These are phyloP conservation scores for Echinochloa phyllopogon DNA, from an alignment of 176 grass and related monocot genomes.

Conservation along the genomic window DNA sequence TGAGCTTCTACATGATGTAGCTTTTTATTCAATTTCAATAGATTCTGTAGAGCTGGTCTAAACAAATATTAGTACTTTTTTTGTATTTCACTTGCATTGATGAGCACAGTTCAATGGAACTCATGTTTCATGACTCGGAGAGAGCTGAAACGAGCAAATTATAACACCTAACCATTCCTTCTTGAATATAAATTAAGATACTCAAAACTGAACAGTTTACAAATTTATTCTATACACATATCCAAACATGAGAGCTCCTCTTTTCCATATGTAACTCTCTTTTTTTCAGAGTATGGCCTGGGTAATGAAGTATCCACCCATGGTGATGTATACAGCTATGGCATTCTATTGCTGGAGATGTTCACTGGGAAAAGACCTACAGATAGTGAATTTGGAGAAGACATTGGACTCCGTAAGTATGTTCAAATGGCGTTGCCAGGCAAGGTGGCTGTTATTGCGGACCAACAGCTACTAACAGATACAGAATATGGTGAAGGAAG, in stretches of 20 bases:
- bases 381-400: background rate
- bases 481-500: background rate
- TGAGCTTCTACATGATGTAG: background rate
- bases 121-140: too few species aligned
- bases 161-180: too few species aligned
- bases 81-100: too few species aligned
- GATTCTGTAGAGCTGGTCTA: background rate
- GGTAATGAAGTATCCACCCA: slow-evolving; percentile 36
- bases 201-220: too few species aligned
- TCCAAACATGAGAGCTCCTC: too few species aligned
- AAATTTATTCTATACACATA: too few species aligned
- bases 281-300: slow-evolving; percentile 29
- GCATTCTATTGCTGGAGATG: slow-evolving; percentile 33
- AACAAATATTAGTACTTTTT: too few species aligned
- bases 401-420: background rate
- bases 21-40: background rate
- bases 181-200: too few species aligned
- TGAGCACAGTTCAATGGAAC: too few species aligned
- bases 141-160: too few species aligned
- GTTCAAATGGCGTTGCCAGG: background rate
- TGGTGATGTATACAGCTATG: slow-evolving; percentile 45
- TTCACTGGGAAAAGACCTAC: slow-evolving; percentile 41
- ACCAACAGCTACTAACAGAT: background rate
- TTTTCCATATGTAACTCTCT: too few species aligned
- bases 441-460: background rate